phyloP scores from a whole-genome alignment of 345 rosid species.

The Hevea brasiliensis region DNA sequence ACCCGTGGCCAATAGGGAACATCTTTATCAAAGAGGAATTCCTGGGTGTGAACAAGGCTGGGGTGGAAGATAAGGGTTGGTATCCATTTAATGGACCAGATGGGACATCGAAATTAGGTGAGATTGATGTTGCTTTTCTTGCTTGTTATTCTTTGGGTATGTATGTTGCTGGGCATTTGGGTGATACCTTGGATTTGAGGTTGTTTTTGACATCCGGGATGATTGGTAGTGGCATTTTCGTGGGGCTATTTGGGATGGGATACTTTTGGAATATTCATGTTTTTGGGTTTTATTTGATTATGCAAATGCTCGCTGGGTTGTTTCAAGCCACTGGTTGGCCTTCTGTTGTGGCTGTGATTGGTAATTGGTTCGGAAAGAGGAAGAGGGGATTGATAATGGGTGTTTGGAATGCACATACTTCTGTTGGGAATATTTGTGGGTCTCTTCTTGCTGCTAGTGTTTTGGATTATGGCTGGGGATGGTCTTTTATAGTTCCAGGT shows the following conservation, averaged over 20 bases:
- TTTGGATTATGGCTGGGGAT: conserved; percentile 92
- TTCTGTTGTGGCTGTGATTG: conserved; percentile 93
- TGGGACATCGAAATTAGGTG: conserved; percentile 82
- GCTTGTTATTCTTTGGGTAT: conserved; percentile 87
- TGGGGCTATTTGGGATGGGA: conserved; percentile 88
- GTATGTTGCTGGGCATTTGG: conserved; percentile 93
- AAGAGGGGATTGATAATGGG: conserved; percentile 98
- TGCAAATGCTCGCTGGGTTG: conserved; percentile 92
- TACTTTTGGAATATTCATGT: conserved; percentile 75
- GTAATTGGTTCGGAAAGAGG: conserved; percentile 91
- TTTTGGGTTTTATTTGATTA: conserved; percentile 60
- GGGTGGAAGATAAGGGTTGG: conserved; percentile 58
- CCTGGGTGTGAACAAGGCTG: neutral
- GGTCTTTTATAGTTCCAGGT: conserved; percentile 88
- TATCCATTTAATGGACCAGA: conserved; percentile 67
- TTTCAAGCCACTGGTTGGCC: conserved; percentile 99
- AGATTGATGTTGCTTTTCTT: conserved; percentile 84
- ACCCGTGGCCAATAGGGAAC: conserved; percentile 74
- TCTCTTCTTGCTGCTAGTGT: conserved; percentile 90
- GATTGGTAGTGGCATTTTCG: conserved; percentile 90
- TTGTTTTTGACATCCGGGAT: conserved; percentile 81
- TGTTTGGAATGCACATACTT: conserved; percentile 93
- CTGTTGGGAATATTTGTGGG: conserved; percentile 85
- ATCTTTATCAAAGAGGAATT: conserved; percentile 50
- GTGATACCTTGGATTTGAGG: conserved; percentile 83